Percentiles rank a stretch among this genome's conserved stretches.
Conservation (phyloP, 2,329 filamentous ascomycete species). For the Exophiala aquamarina region DNA sequence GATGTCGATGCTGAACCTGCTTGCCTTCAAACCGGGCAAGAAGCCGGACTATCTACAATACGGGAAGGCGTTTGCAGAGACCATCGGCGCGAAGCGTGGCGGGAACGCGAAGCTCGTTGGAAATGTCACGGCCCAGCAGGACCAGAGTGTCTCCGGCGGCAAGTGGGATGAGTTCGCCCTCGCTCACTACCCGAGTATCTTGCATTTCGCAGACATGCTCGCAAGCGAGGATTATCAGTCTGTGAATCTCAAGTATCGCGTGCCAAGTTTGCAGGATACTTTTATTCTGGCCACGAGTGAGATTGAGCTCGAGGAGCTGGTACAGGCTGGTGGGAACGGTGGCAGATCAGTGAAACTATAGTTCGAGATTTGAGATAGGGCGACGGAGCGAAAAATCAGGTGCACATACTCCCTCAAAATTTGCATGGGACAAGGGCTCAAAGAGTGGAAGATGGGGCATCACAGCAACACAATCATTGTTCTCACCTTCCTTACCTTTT, state of each 20-base stretch:
- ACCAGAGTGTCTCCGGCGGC: constrained; percentile 28
- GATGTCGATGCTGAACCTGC: constrained; percentile 64
- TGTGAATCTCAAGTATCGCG: constrained; percentile 54
- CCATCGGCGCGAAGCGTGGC: constrained; percentile 54
- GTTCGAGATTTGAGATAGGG: constrained; percentile 1
- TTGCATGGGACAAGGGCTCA: too few species aligned
- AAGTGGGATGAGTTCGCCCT: constrained; percentile 65
- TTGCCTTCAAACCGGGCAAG: constrained; percentile 55
- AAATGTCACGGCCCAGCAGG: constrained; percentile 45
- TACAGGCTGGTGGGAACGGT: constrained; percentile 4
- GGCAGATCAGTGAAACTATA: too few species aligned
- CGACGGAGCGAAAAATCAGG: constrained; percentile 29
- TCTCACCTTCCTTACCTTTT: too few species aligned
- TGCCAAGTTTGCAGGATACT: constrained; percentile 53
- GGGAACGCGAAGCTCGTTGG: constrained; percentile 64
- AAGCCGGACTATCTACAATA: constrained; percentile 57
- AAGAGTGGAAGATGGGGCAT: too few species aligned
- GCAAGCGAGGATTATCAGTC: constrained; percentile 58
- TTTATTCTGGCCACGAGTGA: constrained; percentile 56
- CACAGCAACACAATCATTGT: too few species aligned
- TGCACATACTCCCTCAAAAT: too few species aligned
- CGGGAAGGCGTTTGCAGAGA: constrained; percentile 45
- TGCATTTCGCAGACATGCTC: constrained; percentile 64
- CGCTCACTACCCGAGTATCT: constrained; percentile 63
- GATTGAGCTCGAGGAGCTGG: constrained; percentile 39